Evolutionary conservation across 148 eudicot species (phyloP), one percentile per base, ranked within the genome.

Genomic region (Chenopodium formosanum): DNA sequence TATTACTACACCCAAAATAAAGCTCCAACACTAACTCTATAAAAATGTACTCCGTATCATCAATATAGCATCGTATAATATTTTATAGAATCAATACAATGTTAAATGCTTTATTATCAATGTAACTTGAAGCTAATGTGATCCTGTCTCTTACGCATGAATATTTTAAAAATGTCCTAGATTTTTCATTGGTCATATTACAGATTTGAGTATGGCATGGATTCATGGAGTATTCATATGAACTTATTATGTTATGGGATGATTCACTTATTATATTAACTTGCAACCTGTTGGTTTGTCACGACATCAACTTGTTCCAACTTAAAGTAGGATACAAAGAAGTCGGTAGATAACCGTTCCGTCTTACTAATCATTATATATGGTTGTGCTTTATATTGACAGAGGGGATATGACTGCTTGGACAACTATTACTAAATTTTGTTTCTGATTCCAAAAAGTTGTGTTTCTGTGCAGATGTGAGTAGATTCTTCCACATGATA

Each of bases 401-500:
- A 50, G 63, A 25, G 58, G 25, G 37, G 69, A 63, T 77, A 9
- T 63, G 56, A 34, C 48, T 47, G 27, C 7, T 47, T 4, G 11
- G 46, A 50, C 12, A 67, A 22, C 22, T 67, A 20, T 31, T 11
- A 70, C 80, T 20, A 10, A 10, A 19, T 27, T 17, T 64, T 74
- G 40, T 22, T 71, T 70, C 62, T 70, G 64, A 82, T 71, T 27
- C 11, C 67, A 31, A 76, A 58, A 8, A 1, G 63, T 27, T 16
- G 14, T 52, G 40, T 70, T 4, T 50, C 2, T 62, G 47, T 78
- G 82, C 84, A 85, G 87, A 65, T 85, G 53, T n/a, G 16, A 52
- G 67, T 81, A 84, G 86, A 72, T 77, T 72, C 19, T 76, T 69
- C 73, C 60, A 85, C 79, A 66, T 78, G 46, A 31, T 62, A 66